Base-by-base conservation (phyloP, 495 filamentous ascomycete species). In the Barbatosphaeria neglecta region DNA sequence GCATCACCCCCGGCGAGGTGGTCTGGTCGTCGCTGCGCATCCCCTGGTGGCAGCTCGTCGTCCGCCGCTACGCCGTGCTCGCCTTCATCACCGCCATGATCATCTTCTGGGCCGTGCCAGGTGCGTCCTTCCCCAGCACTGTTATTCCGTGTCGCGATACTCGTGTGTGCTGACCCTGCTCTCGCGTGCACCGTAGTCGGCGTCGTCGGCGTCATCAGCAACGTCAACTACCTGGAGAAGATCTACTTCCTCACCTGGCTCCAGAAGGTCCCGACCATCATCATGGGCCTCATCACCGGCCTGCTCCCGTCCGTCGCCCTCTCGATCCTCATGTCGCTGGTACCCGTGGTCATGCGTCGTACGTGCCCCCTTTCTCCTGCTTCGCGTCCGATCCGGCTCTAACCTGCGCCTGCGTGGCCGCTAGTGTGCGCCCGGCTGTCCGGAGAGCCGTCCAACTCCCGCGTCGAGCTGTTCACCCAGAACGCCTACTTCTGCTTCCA, bases 401-500 rank as follows among this genome's bases (percentile, higher is more conserved):
- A 8, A 17, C 43, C 41, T 31, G 45, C 58, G 53, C 47, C 56
- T 24, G 8, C 4, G 20, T 15, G 28, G 28, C n/a, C n/a, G n/a
- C 48, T 33, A 67, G 79, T 80, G 69, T 67, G 79, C 78, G 80
- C 90, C 22, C 89, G 78, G 57, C 61, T 88, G 41, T 75, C 83
- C 27, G 92, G 92, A 39, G 85, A 79, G 43, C 86, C 88, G 11
- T 88, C 84, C 10, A 53, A 77, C 4, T 82, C 88, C 6, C 75
- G 78, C 11, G 77, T 97, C 24, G 92, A 98, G 66, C 70, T 95
- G 28, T 84, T 82, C 39, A 84, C 82, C 1, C 92, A 98, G 59
- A 94, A 93, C 57, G 85, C 75, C 41, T 98, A 94, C 72, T 98
- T 97, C 58, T 76, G 74, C 16, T 98, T 97, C 76, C 90, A 95